Percentiles rank a stretch among this genome's conserved stretches.
Evolutionary conservation across 1,284 basidiomycete species (phyloP).

Genomic region (Austroboletus novae-zelandiae): DNA sequence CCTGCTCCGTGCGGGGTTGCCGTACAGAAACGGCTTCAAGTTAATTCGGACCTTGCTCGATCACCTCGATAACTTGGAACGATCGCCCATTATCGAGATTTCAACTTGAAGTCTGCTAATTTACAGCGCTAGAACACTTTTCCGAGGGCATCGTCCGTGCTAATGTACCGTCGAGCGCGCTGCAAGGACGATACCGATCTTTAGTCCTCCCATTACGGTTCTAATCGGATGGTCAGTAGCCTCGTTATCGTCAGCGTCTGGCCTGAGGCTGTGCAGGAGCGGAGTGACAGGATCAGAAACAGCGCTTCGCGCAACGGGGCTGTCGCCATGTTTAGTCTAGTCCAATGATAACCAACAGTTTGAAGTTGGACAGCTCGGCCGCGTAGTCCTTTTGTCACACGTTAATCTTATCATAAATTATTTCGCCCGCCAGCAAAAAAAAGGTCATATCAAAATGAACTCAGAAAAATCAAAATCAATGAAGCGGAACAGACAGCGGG

Average conservation of each 20-base stretch:
- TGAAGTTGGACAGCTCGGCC: too few relatives aligned
- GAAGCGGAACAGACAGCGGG: conserved; percentile 12
- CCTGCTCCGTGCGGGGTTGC: not conserved
- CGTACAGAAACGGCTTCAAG: not conserved
- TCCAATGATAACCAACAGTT: too few relatives aligned
- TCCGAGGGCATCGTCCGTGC: too few relatives aligned
- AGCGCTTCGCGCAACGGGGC: too few relatives aligned
- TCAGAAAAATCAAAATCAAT: not conserved
- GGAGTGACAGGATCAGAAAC: not conserved
- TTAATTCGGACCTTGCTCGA: not conserved
- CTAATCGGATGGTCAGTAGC: too few relatives aligned
- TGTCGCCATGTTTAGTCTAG: too few relatives aligned
- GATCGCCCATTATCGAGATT: not conserved
- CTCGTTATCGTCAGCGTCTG: too few relatives aligned
- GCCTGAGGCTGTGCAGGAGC: not conserved
- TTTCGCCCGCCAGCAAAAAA: not conserved
- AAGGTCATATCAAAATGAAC: conserved; percentile 1
- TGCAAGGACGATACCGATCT: too few relatives aligned
- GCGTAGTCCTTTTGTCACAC: conserved; percentile 5
- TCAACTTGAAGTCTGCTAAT: too few relatives aligned
- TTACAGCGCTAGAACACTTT: too few relatives aligned
- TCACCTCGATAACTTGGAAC: conserved; percentile 30
- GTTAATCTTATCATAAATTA: conserved; percentile 8
- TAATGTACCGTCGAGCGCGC: too few relatives aligned
- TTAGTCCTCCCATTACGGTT: too few relatives aligned